Evolutionary conservation across 2,329 filamentous ascomycete species (phyloP), one percentile per base, ranked within the genome.

Genomic region (Cordyceps tenuipes): DNA sequence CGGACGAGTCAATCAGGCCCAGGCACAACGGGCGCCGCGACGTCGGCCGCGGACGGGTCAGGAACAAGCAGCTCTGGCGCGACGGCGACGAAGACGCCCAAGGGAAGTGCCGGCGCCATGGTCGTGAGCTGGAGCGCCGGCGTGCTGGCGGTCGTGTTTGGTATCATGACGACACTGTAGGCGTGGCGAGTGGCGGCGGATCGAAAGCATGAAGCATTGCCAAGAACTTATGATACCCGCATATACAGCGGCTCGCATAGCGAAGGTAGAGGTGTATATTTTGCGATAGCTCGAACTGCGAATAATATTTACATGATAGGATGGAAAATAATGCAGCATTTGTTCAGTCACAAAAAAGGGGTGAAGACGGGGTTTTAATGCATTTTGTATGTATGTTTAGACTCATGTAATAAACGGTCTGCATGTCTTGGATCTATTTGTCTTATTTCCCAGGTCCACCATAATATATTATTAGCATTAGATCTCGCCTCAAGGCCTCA

Each of bases 81-180:
- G 23, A 57, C 55, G 47, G 21, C 56, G 47, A 58, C 56, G 7
- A 58, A 46, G 47, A 58, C 41, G 17, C 56, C 56, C 12, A 51
- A 57, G 46, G 34, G 44, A 26, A 58, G 56, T 26, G 56, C 47
- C 36, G 51, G 56, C n/a, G 56, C 56, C 17, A 13, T 51, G 1
- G 56, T 58, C 5, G 56, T n/a, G 23, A 58, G 56, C 47, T 58
- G 56, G 56, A 58, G 56, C 26, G 56, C 36, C 7, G 47, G 47
- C 7, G 56, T 58, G 15, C 47, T 58, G 36, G 56, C 56, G 10
- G 36, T 43, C 6, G 56, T 58, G 7, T 58, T 58, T 51, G 56
- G 56, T 47, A 51, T 58, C n/a, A 51, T 58, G 56, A 36, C n/a
- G 12, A 47, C 56, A 10, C 26, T 51, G 36, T 58, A 10, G 17